Evolutionary conservation across 169 alveolate species (phyloP), one percentile per base, ranked within the genome.

Genomic region (Plasmodium chabaudi): DNA sequence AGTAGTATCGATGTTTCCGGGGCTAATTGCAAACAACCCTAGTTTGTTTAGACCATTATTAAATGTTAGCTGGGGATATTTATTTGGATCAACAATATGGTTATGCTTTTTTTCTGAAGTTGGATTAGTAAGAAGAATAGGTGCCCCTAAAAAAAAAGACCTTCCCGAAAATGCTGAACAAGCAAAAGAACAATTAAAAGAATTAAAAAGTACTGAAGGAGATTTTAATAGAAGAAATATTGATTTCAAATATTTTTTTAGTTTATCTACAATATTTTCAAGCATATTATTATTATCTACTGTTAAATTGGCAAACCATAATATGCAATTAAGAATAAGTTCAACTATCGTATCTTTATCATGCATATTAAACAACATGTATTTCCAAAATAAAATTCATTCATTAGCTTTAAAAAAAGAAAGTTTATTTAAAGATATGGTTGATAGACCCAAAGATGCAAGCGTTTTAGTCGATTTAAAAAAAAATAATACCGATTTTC

Each of bases 11-110:
- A 68, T 72, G 9, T 77, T 87, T 71, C 87, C 88, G n/a, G 88
- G 79, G 27, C 60, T 73, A 61, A 65, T 84, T 61, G 53, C 82
- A 5, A 79, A 63, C 12, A 87, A 68, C 49, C 94, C 95, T 0
- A 61, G 59, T 10, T 61, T 94, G 34, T 59, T 94, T 5, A 55
- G 96, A 46, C 94, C 95, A 9, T 10, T 94, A 15, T 70, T 94
- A 15, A 94, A 94, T 72, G 57, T 94, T 23, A 84, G 94, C 56
- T 94, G 96, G 96, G 96, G 94, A 5, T 92, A 82, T 68, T 65
- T 94, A 70, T 94, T 94, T 64, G 96, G 96, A 17, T 88, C 92
- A 10, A 94, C 93, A 39, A 12, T 94, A 19, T 94, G 96, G 96
- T 53, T 79, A n/a, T 51, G 63, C 46, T 27, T 79, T 13, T 79